Evolutionary conservation across 2,329 filamentous ascomycete species (phyloP).

Genomic region (Epicoccum nigrum): DNA sequence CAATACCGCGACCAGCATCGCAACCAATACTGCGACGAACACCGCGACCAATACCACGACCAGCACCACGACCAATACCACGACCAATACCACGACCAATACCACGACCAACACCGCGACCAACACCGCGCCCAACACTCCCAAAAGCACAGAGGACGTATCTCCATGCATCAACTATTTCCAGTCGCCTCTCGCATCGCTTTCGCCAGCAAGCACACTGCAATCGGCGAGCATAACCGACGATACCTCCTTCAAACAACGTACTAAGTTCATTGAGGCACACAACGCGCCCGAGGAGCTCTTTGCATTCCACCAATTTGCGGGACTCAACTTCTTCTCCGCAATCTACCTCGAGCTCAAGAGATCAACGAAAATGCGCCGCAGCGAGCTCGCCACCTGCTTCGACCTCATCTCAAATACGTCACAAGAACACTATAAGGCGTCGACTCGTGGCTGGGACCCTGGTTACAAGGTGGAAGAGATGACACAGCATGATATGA

Average conservation of each 20-base stretch:
- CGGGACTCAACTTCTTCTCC: background rate
- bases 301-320: slow-evolving; percentile 4
- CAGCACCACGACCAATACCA: no score
- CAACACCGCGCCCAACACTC: no score
- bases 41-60: no score
- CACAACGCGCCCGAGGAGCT: slow-evolving; percentile 4
- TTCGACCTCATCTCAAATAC: slow-evolving; percentile 66
- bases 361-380: slow-evolving; percentile 37
- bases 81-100: no score
- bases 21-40: no score
- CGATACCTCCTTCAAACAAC: slow-evolving; percentile 2
- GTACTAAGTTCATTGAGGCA: slow-evolving; percentile 3
- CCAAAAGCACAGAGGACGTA: no score
- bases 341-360: slow-evolving; percentile 30
- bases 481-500: slow-evolving; percentile 71
- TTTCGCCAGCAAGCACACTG: background rate
- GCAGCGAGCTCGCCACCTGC: slow-evolving; percentile 55
- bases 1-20: no score
- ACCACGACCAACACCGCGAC: no score
- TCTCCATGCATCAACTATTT: no score
- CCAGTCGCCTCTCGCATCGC: no score
- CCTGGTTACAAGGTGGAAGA: slow-evolving; percentile 65
- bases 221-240: background rate
- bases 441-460: slow-evolving; percentile 69
- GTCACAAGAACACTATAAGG: slow-evolving; percentile 67